Evolutionary conservation across 2,329 filamentous ascomycete genomes (phyloP), one percentile per base, ranked within the genome.

Genomic region (Claviceps cyperi): DNA sequence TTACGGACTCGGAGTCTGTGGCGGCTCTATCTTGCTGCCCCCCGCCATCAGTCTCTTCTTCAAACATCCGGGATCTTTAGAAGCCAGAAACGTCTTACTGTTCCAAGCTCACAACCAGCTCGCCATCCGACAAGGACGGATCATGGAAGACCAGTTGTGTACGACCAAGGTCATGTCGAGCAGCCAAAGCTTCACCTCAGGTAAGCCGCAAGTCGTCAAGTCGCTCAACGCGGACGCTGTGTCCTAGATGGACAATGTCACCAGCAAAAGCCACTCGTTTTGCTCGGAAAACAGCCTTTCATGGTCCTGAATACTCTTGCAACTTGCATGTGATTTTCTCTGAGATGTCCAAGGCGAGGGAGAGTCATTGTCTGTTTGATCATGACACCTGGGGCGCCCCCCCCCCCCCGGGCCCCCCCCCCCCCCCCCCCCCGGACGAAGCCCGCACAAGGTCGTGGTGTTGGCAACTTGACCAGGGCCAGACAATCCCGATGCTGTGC

Each of bases 371-470:
- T 37, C 51, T 32, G 47, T 41, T 52, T 50, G 49, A 50, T 51
- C 46, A 32, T 32, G 28, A 49, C 50, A 48, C 53, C 46, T 53
- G 54, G 48, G 46, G 47, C 54, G 51, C 52, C 50, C 46, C 51
- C n/a, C 52, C 50, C 46, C 51, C 52, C 50, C 46, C 51, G 48
- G 46, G 47, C 54, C 50, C 52, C 50, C 46, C 51, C 52, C 50
- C 46, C 51, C 52, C 50, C 46, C 51, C 52, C 50, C 46, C 51
- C 46, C 50, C 2, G 28, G 28, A 32, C 28, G 9, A 32, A 49
- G 52, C 49, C 40, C 43, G 35, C 7, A 46, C 45, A 28, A 49
- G 43, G 47, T 50, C 36, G 47, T 50, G 43, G 47, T 49, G 51
- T 48, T 40, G 45, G 50, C 39, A 38, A 28, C 38, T 37, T 19